Base-by-base conservation (phyloP, 305 asterid species). In the Rubia balearica region DNA sequence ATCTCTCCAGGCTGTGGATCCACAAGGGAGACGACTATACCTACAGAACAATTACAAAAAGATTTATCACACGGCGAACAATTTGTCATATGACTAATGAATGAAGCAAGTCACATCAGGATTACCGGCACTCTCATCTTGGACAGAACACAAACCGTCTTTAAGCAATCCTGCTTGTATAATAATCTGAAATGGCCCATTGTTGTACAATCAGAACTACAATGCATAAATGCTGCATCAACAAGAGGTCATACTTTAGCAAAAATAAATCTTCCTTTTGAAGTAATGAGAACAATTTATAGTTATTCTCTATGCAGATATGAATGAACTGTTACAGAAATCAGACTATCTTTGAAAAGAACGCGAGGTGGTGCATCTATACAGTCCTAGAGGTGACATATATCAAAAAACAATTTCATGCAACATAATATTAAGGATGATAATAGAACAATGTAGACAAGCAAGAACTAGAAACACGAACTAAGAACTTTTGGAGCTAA, bases 51-150 rank as follows among this genome's bases (percentile, higher is more conserved):
- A 72, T 48, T 73, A 40, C 62, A 57, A 66, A 69, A 42, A 69
- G 60, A 71, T 21, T 48, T 73, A 76, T 68, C 67, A 72, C 12
- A 22, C 14, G 42, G 62, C 40, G 57, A 53, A 64, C 67, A 57
- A 10, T 42, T 27, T 43, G 38, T n/a, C 17, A 43, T 8, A 21
- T 60, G 0, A 11, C 46, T 67, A 14, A 4, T 12, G 43, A 14
- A 48, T 3, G 43, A 67, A 48, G 17, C 4, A 24, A 67, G 46
- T 8, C 24, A 67, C 8, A 3, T 13, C 61, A 16, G 61, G 17
- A 30, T 85, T 82, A 92, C 98, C 97, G 3, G 98, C 97, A 82
- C 97, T 92, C 87, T 90, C 98, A 80, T 92, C 98, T 81, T 92
- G 98, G 83, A 92, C 97, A 0, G 98, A 84, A 80, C 97, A 90